Base-by-base conservation (phyloP, 2,329 filamentous ascomycete genomes). In the Alternaria sp. region DNA sequence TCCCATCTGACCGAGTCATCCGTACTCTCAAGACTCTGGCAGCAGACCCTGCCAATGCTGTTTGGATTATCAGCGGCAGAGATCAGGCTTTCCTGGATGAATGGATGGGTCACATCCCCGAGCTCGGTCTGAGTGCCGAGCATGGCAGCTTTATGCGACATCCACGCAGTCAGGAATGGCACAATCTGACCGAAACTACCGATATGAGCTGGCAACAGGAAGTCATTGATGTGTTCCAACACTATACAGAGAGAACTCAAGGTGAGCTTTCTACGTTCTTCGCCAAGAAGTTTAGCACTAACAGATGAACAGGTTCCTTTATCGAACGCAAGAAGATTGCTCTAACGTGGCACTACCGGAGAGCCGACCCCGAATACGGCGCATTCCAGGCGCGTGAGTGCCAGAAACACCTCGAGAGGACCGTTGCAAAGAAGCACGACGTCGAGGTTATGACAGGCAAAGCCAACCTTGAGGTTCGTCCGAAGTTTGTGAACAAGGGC, bases 51-150 rank as follows among this genome's bases (percentile, higher is more conserved):
- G 84, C 85, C 57, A 99, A 98, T 72, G 86, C 89, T 1, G 93
- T 99, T n/a, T 99, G 95, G 95, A 96, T 99, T 75, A 97, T 99
- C 73, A 96, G 92, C 54, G 95, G 95, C 11, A 89, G 95, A 65
- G 94, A 98, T 72, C 93, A 97, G 75, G 90, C 90, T 7, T 99
- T 99, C 80, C 81, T 99, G 60, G 88, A 91, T 67, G 90, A 96
- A 67, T 94, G 94, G 82, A 89, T 98, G 77, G 95, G 94, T n/a
- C 91, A 96, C 79, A 96, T 98, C 66, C 78, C 88, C 1, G 89
- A 91, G 74, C 84, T 99, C 12, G 95, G 95, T n/a, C 90, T 99
- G 74, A 96, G 93, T 70, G 95, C 95, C 1, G 95, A 99, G 81
- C 95, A 99, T 75, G 95, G 95, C 53, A 97, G 93, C 74, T 99